Conservation (phyloP, 2,329 filamentous ascomycete species). For the Fusarium pininemorale region DNA sequence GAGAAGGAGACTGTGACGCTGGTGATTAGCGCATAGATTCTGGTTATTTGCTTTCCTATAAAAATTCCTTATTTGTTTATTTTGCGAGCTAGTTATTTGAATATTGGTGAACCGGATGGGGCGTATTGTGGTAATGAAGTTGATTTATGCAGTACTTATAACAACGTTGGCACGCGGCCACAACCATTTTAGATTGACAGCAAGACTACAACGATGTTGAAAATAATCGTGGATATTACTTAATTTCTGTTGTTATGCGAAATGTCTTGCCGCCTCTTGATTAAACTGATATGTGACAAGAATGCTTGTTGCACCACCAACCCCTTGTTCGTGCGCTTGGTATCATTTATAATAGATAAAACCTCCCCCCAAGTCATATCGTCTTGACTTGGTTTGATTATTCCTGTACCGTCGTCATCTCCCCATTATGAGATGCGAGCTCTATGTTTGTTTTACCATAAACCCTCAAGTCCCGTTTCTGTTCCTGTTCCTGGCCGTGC, state of each 20-base stretch:
- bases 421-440: slow-evolving; percentile 22
- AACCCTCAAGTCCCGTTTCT: slow-evolving; percentile 4
- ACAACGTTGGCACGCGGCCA: background rate
- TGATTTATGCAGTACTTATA: background rate
- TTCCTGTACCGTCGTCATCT: slow-evolving; percentile 14
- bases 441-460: slow-evolving; percentile 37
- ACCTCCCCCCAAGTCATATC: slow-evolving; percentile 12
- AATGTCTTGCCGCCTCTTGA: background rate
- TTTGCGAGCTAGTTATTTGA: background rate
- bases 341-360: slow-evolving; percentile 10
- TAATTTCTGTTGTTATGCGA: background rate
- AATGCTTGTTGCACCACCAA: background rate
- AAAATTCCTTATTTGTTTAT: background rate
- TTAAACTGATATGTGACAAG: background rate
- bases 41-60: background rate
- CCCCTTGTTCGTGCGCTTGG: background rate
- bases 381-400: slow-evolving; percentile 9
- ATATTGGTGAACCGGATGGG: background rate
- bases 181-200: background rate
- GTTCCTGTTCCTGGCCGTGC: background rate
- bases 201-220: background rate
- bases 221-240: background rate
- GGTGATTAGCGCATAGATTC: slow-evolving; percentile 40
- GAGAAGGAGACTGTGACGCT: slow-evolving; percentile 46
- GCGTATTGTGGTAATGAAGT: slow-evolving; percentile 36